A percentile compares a stretch with the other conserved stretches of the same genome.
phyloP scores from a whole-genome alignment of 2,329 filamentous ascomycete genomes.

The Aspergillus texensis region DNA sequence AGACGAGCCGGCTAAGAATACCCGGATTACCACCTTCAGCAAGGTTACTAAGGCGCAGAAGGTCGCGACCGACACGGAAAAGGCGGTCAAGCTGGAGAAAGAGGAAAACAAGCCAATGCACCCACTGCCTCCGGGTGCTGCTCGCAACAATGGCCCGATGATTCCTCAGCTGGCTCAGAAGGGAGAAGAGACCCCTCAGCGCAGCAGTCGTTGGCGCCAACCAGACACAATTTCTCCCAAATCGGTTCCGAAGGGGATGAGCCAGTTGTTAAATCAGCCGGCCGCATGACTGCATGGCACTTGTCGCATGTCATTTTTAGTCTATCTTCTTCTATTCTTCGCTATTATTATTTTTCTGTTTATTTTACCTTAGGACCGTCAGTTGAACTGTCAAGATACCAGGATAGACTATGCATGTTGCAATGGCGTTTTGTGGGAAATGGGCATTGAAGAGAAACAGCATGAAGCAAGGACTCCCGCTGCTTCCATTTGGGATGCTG shows the following conservation, averaged over 20 bases:
- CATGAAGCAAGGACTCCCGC: neutral
- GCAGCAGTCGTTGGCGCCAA: constrained; percentile 16
- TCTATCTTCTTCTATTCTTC: constrained; percentile 11
- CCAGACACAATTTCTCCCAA: constrained; percentile 27
- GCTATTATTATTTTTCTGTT: constrained; percentile 10
- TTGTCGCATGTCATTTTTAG: constrained; percentile 1
- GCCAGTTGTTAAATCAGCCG: constrained; percentile 21
- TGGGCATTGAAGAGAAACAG: neutral
- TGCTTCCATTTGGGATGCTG: neutral
- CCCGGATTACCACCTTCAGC: constrained; percentile 36
- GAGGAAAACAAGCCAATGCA: constrained; percentile 38
- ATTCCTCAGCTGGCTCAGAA: constrained; percentile 29
- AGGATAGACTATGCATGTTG: constrained; percentile 35
- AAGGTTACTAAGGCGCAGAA: constrained; percentile 37
- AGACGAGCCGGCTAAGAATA: constrained; percentile 24
- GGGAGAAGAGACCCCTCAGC: constrained; percentile 18
- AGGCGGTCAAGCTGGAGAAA: constrained; percentile 30
- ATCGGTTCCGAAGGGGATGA: constrained; percentile 30
- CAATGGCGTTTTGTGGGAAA: constrained; percentile 16
- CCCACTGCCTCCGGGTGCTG: constrained; percentile 36
- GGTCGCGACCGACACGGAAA: constrained; percentile 21
- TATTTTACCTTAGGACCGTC: constrained; percentile 7
- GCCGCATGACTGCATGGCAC: constrained; percentile 13
- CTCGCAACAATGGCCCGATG: constrained; percentile 41
- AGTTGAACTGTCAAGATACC: constrained; percentile 34